phyloP scores from a whole-genome alignment of 2,329 filamentous ascomycete genomes.

The Aspergillus versicolor region DNA sequence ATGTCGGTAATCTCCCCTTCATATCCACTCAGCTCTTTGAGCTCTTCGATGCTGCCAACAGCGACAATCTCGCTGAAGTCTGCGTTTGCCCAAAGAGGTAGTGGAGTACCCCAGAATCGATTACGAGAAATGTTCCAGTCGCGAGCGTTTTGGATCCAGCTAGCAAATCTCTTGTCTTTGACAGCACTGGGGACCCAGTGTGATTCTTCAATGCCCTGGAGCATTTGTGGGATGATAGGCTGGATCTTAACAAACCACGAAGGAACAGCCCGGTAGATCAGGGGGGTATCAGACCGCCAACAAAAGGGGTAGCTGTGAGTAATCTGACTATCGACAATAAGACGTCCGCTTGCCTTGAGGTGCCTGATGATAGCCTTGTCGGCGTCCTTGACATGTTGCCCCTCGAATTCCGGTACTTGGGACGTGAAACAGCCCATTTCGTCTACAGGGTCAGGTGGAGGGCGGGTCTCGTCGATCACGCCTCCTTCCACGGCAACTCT shows the following conservation, averaged over 20 bases:
- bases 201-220: constrained; percentile 83
- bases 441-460: constrained; percentile 89
- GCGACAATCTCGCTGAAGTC: constrained; percentile 85
- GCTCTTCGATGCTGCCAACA: constrained; percentile 78
- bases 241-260: constrained; percentile 94
- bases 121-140: constrained; percentile 97
- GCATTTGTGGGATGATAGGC: constrained; percentile 79
- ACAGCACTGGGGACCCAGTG: constrained; percentile 91
- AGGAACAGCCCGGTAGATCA: constrained; percentile 89
- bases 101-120: constrained; percentile 91
- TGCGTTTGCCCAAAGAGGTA: constrained; percentile 89
- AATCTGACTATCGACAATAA: constrained; percentile 83
- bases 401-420: constrained; percentile 76
- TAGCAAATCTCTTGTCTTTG: constrained; percentile 86
- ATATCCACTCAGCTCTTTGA: constrained; percentile 84
- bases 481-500: constrained; percentile 73
- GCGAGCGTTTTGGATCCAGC: constrained; percentile 85
- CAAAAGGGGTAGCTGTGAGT: constrained; percentile 93
- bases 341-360: constrained; percentile 71
- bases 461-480: constrained; percentile 71
- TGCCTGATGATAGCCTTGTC: constrained; percentile 93
- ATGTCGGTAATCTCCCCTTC: constrained; percentile 79
- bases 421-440: constrained; percentile 76
- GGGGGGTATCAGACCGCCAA: constrained; percentile 87
- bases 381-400: constrained; percentile 86